These are phyloP conservation scores for Paracoccidioides lutzii DNA, from an alignment of 2,329 filamentous ascomycete genomes.

Conservation along the genomic window DNA sequence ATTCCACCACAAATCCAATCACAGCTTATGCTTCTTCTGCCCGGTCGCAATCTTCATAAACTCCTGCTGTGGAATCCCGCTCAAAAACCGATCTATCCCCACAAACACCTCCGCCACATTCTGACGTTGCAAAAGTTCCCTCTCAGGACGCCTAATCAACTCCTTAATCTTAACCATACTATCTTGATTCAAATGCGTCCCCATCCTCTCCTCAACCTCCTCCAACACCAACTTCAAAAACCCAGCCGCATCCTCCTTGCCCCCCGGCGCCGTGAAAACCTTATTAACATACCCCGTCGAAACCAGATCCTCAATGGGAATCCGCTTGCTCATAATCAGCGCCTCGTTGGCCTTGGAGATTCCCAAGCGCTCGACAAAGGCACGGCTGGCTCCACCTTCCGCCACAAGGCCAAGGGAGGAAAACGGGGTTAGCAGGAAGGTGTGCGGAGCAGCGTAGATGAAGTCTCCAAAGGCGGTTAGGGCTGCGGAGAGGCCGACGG, in stretches of 20 bases:
- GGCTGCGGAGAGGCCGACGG: slow-evolving; percentile 75
- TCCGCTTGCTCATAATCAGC: slow-evolving; percentile 74
- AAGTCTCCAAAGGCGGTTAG: slow-evolving; percentile 78
- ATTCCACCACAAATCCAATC: slow-evolving; percentile 12
- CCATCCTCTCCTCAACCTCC: slow-evolving; percentile 71
- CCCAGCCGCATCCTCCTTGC: slow-evolving; percentile 48
- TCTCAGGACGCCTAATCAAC: slow-evolving; percentile 61
- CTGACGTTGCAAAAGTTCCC: slow-evolving; percentile 59
- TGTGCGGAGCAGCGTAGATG: slow-evolving; percentile 68
- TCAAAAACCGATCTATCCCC: slow-evolving; percentile 67
- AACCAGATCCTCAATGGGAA: slow-evolving; percentile 60
- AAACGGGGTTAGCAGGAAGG: slow-evolving; percentile 86
- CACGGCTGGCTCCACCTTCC: slow-evolving; percentile 69
- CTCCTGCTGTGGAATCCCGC: slow-evolving; percentile 73
- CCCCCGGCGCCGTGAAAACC: slow-evolving; percentile 49
- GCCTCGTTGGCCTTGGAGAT: slow-evolving; percentile 79
- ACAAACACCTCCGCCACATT: slow-evolving; percentile 76
- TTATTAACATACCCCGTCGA: slow-evolving; percentile 73
- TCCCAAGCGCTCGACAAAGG: slow-evolving; percentile 68
- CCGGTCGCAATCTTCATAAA: slow-evolving; percentile 74
- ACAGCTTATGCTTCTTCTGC: slow-evolving; percentile 91
- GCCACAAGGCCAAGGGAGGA: slow-evolving; percentile 77
- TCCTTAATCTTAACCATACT: slow-evolving; percentile 76
- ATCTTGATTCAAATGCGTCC: slow-evolving; percentile 64
- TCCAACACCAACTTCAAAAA: slow-evolving; percentile 60